Conservation (phyloP, 164 flowering plant species). For the Berberis vulgaris region DNA sequence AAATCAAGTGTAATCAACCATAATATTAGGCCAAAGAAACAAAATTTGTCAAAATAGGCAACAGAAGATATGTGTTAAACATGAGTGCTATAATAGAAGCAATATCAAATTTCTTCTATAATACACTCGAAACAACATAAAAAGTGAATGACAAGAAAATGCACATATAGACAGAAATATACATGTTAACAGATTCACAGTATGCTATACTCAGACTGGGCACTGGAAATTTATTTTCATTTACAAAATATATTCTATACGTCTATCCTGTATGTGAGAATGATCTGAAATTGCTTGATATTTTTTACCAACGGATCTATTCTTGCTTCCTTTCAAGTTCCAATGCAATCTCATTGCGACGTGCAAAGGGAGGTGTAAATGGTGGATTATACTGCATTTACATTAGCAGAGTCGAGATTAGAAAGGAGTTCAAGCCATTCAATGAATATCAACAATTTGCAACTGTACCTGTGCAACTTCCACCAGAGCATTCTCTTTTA, state of each 20-base stretch:
- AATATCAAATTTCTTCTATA: too few relatives aligned
- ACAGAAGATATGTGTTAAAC: too few relatives aligned
- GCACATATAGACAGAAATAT: too few relatives aligned
- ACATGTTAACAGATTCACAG: not conserved
- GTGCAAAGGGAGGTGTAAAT: slow-evolving; percentile 79
- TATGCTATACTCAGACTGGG: too few relatives aligned
- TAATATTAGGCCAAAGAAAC: too few relatives aligned
- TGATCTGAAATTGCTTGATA: not conserved
- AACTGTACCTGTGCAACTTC: slow-evolving; percentile 80
- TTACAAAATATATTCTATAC: too few relatives aligned
- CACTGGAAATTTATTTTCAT: too few relatives aligned
- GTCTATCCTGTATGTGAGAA: not conserved
- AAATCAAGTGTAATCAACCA: too few relatives aligned
- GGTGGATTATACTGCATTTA: slow-evolving; percentile 90
- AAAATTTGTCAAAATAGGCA: too few relatives aligned
- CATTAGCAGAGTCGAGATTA: not conserved
- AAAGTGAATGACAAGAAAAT: too few relatives aligned
- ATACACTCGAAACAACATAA: too few relatives aligned
- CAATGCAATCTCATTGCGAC: slow-evolving; percentile 80
- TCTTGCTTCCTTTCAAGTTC: slow-evolving; percentile 61
- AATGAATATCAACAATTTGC: not conserved
- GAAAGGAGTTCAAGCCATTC: not conserved
- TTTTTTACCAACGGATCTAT: slow-evolving; percentile 9
- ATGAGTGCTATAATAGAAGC: too few relatives aligned
- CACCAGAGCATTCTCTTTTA: slow-evolving; percentile 49